Base-by-base conservation (phyloP, 169 alveolate genomes). In the Plasmodium gonderi region DNA sequence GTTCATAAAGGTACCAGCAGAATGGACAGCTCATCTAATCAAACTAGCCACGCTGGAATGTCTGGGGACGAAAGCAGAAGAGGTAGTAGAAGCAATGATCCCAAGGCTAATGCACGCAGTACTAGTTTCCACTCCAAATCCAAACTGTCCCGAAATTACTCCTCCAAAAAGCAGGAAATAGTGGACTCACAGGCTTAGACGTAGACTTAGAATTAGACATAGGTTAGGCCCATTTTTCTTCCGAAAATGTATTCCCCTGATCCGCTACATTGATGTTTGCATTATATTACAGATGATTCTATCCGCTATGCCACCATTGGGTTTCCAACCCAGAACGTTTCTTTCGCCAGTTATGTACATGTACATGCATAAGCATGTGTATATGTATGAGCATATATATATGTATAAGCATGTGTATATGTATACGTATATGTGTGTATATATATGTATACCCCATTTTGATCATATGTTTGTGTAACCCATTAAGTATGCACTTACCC, bases 21-120 rank as follows among this genome's bases (percentile, higher is more conserved):
- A 75, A 87, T 87, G 79, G 93, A 40, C 26, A 87, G 93, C 49
- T 75, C 79, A 14, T 87, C 93, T 2, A 87, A 87, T 36, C 89
- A 87, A 47, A 75, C 93, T 3, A 87, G 93, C 29, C 51, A 87
- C 23, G 93, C 33, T 14, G 74, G 40, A 1, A 75, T 87, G 14
- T 87, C 93, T 12, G 79, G 68, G 38, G 93, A 87, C 29, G 93
- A 76, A 44, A 76, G 87, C 67, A 51, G 93, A 51, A 69, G 38
- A 14, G 91, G 91, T 8, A 82, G 79, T 38, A 69, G 20, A 7
- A 38, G 12, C 8, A 69, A 79, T 68, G 81, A 82, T 49, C 36
- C 82, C 44, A 44, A 67, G 33, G n/a, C 54, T n/a, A 51, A 23
- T 42, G 92, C 33, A 17, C 51, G 78, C 40, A 42, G 68, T 7